Evolutionary conservation across 1,139 yeast species (phyloP).

Genomic region (Nadsonia commutata): DNA sequence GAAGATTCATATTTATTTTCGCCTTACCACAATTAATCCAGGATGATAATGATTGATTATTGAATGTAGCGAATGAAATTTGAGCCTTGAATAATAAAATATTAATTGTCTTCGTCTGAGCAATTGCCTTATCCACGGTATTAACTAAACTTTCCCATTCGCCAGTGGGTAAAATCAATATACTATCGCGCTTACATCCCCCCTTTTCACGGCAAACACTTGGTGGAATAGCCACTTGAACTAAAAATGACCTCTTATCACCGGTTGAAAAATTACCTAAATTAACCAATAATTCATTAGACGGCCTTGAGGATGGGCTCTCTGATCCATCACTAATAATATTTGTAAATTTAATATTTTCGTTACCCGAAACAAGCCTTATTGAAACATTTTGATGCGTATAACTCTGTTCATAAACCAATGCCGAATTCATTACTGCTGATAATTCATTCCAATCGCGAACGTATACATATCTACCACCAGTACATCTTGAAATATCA

Average conservation of each 20-base stretch:
- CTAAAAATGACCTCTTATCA: not conserved
- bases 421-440: not conserved
- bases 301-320: not conserved
- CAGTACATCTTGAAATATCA: not conserved
- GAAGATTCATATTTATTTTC: too few species aligned
- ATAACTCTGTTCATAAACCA: not conserved
- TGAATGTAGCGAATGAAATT: too few species aligned
- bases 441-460: not conserved
- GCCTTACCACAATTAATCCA: too few species aligned
- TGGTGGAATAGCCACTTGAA: not conserved
- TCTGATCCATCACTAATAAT: not conserved
- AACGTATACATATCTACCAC: not conserved
- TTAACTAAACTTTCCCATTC: not conserved
- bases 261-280: not conserved
- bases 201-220: too few species aligned
- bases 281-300: too few species aligned
- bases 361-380: not conserved
- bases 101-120: not conserved
- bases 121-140: not conserved
- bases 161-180: not conserved
- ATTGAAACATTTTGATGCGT: not conserved
- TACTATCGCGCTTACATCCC: too few species aligned
- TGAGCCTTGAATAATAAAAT: too few species aligned
- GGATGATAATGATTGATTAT: too few species aligned
- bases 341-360: not conserved